Base-by-base conservation (phyloP, 75 land plant genomes). In the Cupressus sempervirens region DNA sequence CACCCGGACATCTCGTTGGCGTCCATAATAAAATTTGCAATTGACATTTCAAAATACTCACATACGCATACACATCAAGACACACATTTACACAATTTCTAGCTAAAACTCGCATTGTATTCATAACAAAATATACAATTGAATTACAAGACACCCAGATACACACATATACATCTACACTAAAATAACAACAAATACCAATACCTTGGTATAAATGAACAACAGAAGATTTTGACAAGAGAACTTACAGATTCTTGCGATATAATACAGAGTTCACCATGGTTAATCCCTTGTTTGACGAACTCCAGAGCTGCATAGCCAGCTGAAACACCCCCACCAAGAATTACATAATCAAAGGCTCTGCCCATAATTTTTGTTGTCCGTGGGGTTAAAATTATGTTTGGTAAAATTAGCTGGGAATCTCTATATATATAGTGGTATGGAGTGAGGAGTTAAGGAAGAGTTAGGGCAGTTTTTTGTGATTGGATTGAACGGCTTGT, bases 251-350 rank as follows among this genome's bases (percentile, higher is more conserved):
- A 50, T 86, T 97, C 99, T 73, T 93, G 95, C 16, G 99, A 94
- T 56, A 97, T 94, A 79, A 97, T 95, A 86, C 97, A 95, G 41
- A 97, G 91, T 75, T 97, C 96, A 4, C 99, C 99, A 32, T 67
- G 91, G 65, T 89, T 82, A 46, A 95, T 87, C 1, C 99, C 99
- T 40, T 89, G 70, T 62, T 89, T 91, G 18, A 90, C 88, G 86
- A 97, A 97, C 84, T 97, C 97, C 30, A 91, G 93, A 38, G 99
- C 97, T 13, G 97, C 99, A 81, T 97, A 95, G 1, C 99, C 99
- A 85, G 97, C 97, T 18, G 95, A 93, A 5, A 94, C 95, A 3
- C 97, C 97, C 36, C 97, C 95, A 0, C 97, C 97, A 0, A 95
- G 86, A 30, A 95, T 94, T 75, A 95, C 97, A 74, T 91, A 92